These are phyloP conservation scores for Blastobotrys indianensis DNA, from an alignment of 1,139 yeast genomes.

Conservation along the genomic window DNA sequence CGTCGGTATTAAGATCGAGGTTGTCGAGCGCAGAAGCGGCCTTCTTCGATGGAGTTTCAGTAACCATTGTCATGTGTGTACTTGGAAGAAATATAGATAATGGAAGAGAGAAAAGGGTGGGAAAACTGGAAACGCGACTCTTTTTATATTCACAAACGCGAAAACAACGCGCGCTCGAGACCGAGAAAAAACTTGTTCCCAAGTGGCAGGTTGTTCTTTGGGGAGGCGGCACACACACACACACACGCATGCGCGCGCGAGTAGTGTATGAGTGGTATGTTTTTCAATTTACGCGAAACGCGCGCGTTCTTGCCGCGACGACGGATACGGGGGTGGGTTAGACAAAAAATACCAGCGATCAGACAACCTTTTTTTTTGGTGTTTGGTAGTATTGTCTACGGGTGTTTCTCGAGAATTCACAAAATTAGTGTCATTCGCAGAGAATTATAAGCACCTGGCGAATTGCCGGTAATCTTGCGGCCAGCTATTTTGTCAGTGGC, in stretches of 20 bases:
- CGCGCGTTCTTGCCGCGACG: no score
- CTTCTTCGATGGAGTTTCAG: conserved; percentile 37
- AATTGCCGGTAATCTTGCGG: no score
- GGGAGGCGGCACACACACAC: no score
- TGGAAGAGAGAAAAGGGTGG: conserved; percentile 7
- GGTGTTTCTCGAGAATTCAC: no score
- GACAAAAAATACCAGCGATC: conserved; percentile 1
- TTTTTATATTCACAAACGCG: conserved; percentile 7
- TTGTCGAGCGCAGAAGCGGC: conserved; percentile 34
- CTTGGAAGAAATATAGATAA: background rate
- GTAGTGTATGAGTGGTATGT: no score
- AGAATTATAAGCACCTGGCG: no score
- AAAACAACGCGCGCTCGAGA: background rate
- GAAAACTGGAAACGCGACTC: conserved; percentile 6
- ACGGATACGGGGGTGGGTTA: conserved; percentile 6
- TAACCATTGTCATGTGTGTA: conserved; percentile 18
- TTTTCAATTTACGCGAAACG: no score
- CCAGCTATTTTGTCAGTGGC: background rate
- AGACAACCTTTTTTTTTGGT: background rate
- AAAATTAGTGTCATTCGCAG: no score
- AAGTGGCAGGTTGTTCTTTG: background rate
- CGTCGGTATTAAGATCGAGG: conserved; percentile 27
- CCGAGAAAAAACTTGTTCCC: background rate
- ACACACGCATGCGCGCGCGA: background rate
- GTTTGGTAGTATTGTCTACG: no score